Percentiles rank a stretch among this genome's conserved stretches.
Conservation (phyloP, 1,284 basidiomycete genomes). For the Ustilago cynodontis region DNA sequence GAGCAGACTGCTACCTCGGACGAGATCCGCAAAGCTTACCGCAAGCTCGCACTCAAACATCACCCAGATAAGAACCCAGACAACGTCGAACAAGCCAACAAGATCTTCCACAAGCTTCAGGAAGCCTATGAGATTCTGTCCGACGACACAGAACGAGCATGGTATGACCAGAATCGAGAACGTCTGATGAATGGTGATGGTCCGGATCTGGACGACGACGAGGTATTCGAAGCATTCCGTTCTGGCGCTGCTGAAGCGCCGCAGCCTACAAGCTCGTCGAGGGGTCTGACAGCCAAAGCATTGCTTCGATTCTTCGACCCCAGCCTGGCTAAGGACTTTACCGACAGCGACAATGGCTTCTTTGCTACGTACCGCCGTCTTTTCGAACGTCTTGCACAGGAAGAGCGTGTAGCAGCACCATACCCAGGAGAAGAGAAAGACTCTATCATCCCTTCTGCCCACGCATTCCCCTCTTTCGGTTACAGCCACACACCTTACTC, state of each 20-base stretch:
- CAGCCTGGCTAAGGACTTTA: conserved; percentile 78
- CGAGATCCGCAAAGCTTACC: conserved; percentile 67
- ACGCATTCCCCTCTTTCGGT: conserved; percentile 82
- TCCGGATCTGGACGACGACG: conserved; percentile 59
- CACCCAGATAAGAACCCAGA: conserved; percentile 72
- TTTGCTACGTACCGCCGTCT: conserved; percentile 90
- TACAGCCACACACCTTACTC: conserved; percentile 81
- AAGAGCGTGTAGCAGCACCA: conserved; percentile 77
- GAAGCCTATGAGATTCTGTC: conserved; percentile 87
- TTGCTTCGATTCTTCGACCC: conserved; percentile 87
- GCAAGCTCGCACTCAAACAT: conserved; percentile 69
- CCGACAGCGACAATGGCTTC: conserved; percentile 75
- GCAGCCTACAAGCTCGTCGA: conserved; percentile 77
- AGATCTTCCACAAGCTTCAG: conserved; percentile 87
- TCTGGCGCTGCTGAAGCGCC: conserved; percentile 73
- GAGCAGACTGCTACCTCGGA: conserved; percentile 61
- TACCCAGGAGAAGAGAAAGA: conserved; percentile 71
- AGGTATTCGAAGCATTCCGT: conserved; percentile 81
- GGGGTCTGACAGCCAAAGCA: conserved; percentile 84
- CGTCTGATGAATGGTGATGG: conserved; percentile 72
- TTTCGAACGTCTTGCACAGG: conserved; percentile 84
- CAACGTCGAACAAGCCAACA: conserved; percentile 85
- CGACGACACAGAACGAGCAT: conserved; percentile 81
- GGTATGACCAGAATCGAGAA: conserved; percentile 96
- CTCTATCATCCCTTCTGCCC: conserved; percentile 28